Conservation (phyloP, 805 yeast genomes). For the Gaillardinia entomophila region DNA sequence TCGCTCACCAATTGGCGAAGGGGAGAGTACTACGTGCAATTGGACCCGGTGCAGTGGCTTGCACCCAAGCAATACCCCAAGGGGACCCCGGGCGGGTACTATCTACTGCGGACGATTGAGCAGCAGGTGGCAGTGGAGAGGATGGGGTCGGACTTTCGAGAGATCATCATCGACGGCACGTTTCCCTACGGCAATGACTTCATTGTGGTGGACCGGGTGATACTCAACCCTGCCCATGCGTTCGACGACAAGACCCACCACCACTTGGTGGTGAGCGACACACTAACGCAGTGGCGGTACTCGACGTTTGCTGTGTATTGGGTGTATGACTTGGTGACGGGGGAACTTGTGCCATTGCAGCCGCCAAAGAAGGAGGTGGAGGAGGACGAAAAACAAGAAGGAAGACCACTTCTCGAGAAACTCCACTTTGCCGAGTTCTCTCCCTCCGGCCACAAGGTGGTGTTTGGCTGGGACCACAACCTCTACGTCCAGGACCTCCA, state of each 20-base stretch:
- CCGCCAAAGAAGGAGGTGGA: constrained; percentile 13
- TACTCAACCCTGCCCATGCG: constrained; percentile 34
- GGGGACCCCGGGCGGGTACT: constrained; percentile 20
- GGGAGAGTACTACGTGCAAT: constrained; percentile 15
- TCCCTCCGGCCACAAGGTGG: constrained; percentile 49
- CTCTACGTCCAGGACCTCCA: constrained; percentile 42
- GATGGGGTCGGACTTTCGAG: constrained; percentile 19
- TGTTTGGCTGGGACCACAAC: constrained; percentile 53
- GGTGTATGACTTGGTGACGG: constrained; percentile 23
- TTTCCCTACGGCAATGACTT: constrained; percentile 40
- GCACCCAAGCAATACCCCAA: constrained; percentile 24
- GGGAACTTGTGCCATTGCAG: constrained; percentile 27
- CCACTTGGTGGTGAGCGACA: constrained; percentile 53
- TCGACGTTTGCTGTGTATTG: constrained; percentile 33
- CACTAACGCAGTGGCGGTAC: constrained; percentile 37
- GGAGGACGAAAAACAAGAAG: constrained; percentile 3
- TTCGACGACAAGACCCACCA: constrained; percentile 37
- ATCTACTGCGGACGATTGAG: constrained; percentile 11
- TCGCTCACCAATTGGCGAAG: constrained; percentile 18
- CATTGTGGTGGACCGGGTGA: constrained; percentile 23
- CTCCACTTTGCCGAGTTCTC: constrained; percentile 49
- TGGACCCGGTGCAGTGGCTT: constrained; percentile 22
- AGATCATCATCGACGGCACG: constrained; percentile 19
- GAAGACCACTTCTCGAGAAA: constrained; percentile 13
- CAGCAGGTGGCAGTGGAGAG: constrained; percentile 13